A percentile compares a stretch with the other conserved stretches of the same genome.
Evolutionary conservation across 2,329 filamentous ascomycete genomes (phyloP).

Genomic region (Hymenoscyphus occultus): DNA sequence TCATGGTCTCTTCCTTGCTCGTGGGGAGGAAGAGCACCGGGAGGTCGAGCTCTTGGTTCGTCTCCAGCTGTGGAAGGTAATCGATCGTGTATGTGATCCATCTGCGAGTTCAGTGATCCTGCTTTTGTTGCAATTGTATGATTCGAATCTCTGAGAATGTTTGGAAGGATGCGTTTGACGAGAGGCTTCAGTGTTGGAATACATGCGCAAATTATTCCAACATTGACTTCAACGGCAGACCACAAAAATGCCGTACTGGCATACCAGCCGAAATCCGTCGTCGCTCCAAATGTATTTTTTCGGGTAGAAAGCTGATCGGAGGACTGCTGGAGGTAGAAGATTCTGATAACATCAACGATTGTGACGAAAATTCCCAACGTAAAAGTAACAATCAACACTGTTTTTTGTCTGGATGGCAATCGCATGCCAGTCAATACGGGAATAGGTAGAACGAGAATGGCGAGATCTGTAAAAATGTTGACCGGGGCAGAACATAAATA

Average conservation of each 20-base stretch:
- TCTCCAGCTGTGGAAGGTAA: conserved; percentile 5
- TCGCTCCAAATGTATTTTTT: conserved; percentile 42
- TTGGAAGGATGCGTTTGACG: conserved; percentile 48
- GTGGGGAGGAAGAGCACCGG: conserved; percentile 12
- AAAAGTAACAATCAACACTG: conserved; percentile 83
- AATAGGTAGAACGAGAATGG: conserved; percentile 82
- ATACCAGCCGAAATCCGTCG: conserved; percentile 63
- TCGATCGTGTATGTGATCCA: conserved; percentile 7
- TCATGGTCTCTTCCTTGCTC: conserved; percentile 20
- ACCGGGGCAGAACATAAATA: conserved; percentile 77
- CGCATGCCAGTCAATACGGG: conserved; percentile 85
- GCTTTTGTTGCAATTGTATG: conserved; percentile 17
- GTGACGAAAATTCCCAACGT: conserved; percentile 83
- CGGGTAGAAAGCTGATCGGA: conserved; percentile 7
- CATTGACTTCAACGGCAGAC: conserved; percentile 90
- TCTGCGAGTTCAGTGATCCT: conserved; percentile 24
- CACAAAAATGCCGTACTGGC: conserved; percentile 87
- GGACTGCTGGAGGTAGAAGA: conserved; percentile 75
- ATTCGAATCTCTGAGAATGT: conserved; percentile 29
- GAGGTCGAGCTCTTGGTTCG: conserved; percentile 13
- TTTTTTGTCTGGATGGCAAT: conserved; percentile 80
- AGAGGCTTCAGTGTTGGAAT: conserved; percentile 88
- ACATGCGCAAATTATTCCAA: conserved; percentile 86
- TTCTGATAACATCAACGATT: conserved; percentile 82
- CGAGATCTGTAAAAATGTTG: conserved; percentile 88